Conservation (phyloP, 2,329 filamentous ascomycete genomes). For the Fusarium dlaminii region DNA sequence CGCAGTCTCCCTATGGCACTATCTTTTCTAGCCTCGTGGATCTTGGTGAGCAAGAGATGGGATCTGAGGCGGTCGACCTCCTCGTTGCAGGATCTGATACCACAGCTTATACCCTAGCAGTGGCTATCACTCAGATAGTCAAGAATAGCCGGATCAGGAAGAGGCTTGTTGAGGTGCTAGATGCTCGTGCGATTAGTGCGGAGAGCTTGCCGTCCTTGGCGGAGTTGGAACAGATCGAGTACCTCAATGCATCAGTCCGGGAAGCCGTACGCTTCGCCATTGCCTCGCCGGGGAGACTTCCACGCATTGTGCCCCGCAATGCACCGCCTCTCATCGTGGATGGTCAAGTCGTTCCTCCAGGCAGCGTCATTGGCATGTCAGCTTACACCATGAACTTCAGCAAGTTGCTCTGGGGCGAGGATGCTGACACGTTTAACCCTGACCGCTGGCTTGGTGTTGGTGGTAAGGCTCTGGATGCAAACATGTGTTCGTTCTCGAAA, state of each 20-base stretch:
- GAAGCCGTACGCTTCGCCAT: neutral
- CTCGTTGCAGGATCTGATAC: neutral
- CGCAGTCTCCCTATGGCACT: accelerated
- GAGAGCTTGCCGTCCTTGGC: neutral
- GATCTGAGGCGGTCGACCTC: neutral
- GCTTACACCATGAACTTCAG: neutral
- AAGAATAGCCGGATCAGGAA: neutral
- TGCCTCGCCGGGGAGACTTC: neutral
- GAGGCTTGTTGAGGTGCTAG: neutral
- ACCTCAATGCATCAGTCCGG: neutral
- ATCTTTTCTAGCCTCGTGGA: neutral
- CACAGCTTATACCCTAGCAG: neutral
- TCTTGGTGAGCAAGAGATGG: neutral
- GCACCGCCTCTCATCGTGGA: neutral
- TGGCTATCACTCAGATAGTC: neutral
- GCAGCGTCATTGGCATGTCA: neutral
- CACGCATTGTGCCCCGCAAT: neutral
- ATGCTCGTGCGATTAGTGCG: no score
- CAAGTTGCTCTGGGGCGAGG: neutral
- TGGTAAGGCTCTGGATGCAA: neutral
- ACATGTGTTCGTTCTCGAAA: neutral
- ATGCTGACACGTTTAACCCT: accelerated
- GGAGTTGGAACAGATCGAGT: neutral
- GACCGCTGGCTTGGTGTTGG: neutral
- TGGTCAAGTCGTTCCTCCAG: neutral